Conservation (phyloP, 768 basidiomycete species). For the Gyrodon lividus region DNA sequence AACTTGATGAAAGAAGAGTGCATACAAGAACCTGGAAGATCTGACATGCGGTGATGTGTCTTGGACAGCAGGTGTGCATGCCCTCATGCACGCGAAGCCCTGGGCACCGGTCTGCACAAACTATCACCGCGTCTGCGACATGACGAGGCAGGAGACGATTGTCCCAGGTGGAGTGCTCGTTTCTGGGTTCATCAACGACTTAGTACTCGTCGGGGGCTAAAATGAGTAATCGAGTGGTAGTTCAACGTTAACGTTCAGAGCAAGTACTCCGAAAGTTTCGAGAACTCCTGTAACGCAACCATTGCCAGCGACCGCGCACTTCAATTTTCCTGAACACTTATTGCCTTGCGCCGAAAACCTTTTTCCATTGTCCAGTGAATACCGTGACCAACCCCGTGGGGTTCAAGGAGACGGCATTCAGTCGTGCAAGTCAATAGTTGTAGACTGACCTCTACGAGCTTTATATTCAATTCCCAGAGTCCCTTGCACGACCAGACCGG, state of each 20-base stretch:
- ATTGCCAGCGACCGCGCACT: too few relatives aligned
- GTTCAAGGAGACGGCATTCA: background rate
- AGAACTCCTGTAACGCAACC: too few relatives aligned
- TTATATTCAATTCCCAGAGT: background rate
- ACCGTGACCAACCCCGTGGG: too few relatives aligned
- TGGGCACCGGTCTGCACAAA: slow-evolving; percentile 17
- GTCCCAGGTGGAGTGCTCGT: background rate
- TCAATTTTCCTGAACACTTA: too few relatives aligned
- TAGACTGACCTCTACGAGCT: background rate
- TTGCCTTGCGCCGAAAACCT: too few relatives aligned
- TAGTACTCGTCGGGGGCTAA: too few relatives aligned
- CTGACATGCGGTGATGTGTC: background rate
- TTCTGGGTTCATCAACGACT: background rate
- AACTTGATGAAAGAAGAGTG: slow-evolving; percentile 12
- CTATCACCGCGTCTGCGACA: slow-evolving; percentile 19
- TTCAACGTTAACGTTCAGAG: too few relatives aligned
- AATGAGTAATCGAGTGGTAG: too few relatives aligned
- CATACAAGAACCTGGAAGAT: slow-evolving; percentile 15
- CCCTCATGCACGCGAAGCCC: too few relatives aligned
- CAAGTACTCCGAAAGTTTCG: too few relatives aligned
- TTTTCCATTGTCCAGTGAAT: too few relatives aligned
- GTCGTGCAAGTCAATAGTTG: background rate
- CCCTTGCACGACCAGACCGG: slow-evolving; percentile 12
- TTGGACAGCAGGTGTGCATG: slow-evolving; percentile 8
- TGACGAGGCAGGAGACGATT: slow-evolving; percentile 7